Evolutionary conservation across 2,329 filamentous ascomycete species (phyloP).

Genomic region (Pseudocercospora vitis): DNA sequence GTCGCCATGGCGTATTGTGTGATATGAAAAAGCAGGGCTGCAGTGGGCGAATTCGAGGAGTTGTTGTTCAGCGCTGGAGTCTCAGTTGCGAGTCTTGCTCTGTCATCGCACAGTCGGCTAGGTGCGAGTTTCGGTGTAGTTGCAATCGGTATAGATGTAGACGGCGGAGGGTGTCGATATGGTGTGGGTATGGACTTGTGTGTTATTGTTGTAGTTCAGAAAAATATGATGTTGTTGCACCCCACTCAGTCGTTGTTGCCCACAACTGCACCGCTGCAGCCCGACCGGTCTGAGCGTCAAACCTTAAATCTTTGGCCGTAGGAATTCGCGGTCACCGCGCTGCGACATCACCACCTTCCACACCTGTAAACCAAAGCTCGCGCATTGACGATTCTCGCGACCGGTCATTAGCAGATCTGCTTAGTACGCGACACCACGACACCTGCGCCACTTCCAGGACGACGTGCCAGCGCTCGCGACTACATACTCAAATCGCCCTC

Average conservation of each 20-base stretch:
- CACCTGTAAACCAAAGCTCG: too few species aligned
- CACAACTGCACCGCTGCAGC: slow-evolving; percentile 6
- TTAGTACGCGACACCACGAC: too few species aligned
- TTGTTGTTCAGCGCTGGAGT: slow-evolving; percentile 4
- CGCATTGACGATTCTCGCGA: too few species aligned
- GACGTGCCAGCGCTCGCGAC: background rate
- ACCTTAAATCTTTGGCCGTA: background rate
- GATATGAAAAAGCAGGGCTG: background rate
- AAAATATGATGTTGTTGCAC: slow-evolving; percentile 9
- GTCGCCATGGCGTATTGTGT: slow-evolving; percentile 32
- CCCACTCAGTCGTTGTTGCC: slow-evolving; percentile 6
- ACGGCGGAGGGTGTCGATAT: too few species aligned
- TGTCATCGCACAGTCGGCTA: slow-evolving; percentile 1
- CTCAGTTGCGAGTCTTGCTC: background rate
- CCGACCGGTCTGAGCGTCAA: too few species aligned
- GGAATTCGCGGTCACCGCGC: too few species aligned
- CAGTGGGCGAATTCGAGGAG: background rate
- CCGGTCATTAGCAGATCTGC: too few species aligned
- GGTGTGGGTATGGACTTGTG: background rate
- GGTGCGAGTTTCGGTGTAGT: too few species aligned
- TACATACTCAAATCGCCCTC: background rate
- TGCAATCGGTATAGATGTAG: too few species aligned
- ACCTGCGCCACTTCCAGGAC: background rate
- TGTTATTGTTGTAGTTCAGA: background rate
- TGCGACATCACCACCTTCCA: background rate